Evolutionary conservation across 331 rosid genomes (phyloP).

Genomic region (Prunus yedoensis): DNA sequence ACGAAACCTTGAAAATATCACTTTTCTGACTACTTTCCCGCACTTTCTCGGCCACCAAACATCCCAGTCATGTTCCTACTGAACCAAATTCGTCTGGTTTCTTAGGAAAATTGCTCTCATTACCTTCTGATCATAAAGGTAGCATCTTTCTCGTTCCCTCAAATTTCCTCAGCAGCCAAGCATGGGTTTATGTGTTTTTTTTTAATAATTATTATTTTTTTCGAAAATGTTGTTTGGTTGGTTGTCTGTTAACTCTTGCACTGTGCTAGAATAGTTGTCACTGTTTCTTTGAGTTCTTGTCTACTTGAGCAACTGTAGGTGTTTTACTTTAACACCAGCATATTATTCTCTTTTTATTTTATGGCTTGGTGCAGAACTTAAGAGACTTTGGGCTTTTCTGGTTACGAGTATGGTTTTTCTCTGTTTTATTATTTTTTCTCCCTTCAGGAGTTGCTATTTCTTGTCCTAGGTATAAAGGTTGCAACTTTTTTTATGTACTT

Average conservation of each 20-base stretch:
- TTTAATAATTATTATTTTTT: background rate
- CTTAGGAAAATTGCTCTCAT: background rate
- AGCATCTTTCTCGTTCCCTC: background rate
- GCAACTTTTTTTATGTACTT: background rate
- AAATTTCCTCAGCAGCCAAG: conserved; percentile 10
- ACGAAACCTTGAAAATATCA: background rate
- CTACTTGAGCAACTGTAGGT: background rate
- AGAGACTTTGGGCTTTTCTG: background rate
- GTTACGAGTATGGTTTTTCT: background rate
- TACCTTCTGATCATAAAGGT: conserved; percentile 13
- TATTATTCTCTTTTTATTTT: background rate
- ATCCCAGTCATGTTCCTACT: background rate
- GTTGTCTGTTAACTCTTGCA: background rate
- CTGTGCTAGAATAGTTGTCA: background rate
- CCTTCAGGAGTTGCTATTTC: background rate
- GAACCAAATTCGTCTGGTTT: background rate
- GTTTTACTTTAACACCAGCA: background rate
- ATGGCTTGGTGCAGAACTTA: background rate
- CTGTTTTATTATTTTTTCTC: background rate
- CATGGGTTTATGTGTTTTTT: background rate
- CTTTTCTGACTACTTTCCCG: conserved; percentile 7
- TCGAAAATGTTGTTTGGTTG: background rate
- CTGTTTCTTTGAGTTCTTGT: background rate
- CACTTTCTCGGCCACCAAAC: conserved; percentile 20
- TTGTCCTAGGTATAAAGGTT: background rate